Evolutionary conservation across 2,329 filamentous ascomycete species (phyloP), one percentile per base, ranked within the genome.

Genomic region (Penicillium sp.): DNA sequence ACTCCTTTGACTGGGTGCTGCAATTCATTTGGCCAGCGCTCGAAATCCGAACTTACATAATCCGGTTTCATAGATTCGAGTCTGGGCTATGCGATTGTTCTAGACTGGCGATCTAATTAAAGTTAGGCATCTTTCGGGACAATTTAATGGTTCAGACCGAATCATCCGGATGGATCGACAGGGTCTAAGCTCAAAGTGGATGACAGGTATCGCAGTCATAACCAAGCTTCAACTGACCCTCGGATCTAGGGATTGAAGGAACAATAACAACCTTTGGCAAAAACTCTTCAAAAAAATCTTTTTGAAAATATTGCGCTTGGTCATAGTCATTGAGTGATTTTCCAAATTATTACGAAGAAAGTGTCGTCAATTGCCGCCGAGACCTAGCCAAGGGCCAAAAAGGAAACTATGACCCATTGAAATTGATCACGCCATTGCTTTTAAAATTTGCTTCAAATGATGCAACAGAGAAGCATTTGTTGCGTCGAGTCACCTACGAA

Each of bases 1-100:
- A 79, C 57, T 73, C 75, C 0, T 68, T 79, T 19, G 78, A 80
- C 61, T 74, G 74, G 70, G 75, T 69, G 27, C 56, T 74, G 13
- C 74, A 76, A 52, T 59, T 56, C 14, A 45, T 60, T 22, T 64
- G 65, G 8, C 58, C 56, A 5, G 52, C 51, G 8, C 60, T 70
- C 70, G 27, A 29, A 29, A 31, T 13, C 3, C 29, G 29, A 31
- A 31, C 3, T 31, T 31, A 31, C 29, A 31, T 31, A 31, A 31
- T 31, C 29, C 29, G 29, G 11, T 31, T 31, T 31, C 29, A 31
- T 13, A 11, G 29, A 5, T 13, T 37, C 13, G 16, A 2, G 55
- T 37, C 62, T 57, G 55, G 51, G 53, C 56, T 48, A 49, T 56
- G 46, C 27, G n/a, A 50, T 41, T 22, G 19, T 10, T n/a, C 31